Evolutionary conservation across 306 rosid genomes (phyloP).

Genomic region (Lithocarpus polystachyus): DNA sequence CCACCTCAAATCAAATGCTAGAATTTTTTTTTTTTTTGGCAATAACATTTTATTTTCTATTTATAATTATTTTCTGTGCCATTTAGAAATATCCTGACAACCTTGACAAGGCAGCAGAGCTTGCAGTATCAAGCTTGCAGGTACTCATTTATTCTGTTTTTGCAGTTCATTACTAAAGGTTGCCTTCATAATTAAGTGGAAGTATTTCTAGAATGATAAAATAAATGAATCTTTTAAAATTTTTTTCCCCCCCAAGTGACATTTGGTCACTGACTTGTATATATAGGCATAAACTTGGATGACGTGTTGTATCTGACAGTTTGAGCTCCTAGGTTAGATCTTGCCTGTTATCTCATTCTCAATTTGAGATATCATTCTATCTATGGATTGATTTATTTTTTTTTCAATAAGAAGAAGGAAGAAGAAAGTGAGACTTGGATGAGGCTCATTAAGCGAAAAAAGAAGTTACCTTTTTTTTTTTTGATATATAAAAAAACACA

Average conservation of each 20-base stretch:
- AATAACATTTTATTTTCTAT: slow-evolving; percentile 12
- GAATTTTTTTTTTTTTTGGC: neutral
- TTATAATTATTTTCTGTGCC: slow-evolving; percentile 10
- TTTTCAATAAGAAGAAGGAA: neutral
- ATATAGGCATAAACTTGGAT: neutral
- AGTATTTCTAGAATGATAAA: neutral
- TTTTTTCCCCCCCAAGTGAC: no score
- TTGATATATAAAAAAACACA: neutral
- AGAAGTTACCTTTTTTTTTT: no score
- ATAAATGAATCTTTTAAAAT: no score
- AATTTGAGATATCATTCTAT: no score
- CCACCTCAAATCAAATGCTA: slow-evolving; percentile 6
- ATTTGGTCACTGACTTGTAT: neutral
- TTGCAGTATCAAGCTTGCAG: slow-evolving; percentile 86
- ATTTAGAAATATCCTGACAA: slow-evolving; percentile 68
- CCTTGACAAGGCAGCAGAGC: slow-evolving; percentile 81
- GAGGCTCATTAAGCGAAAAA: neutral
- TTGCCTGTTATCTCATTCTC: neutral
- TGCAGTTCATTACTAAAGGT: neutral
- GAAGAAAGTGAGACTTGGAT: neutral
- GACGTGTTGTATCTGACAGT: neutral
- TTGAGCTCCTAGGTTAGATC: neutral
- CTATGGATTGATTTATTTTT: neutral
- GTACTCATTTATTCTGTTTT: slow-evolving; percentile 31
- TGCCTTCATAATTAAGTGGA: slow-evolving; percentile 1